phyloP scores from a whole-genome alignment of 2,329 filamentous ascomycete species.

The Cytospora piceae region DNA sequence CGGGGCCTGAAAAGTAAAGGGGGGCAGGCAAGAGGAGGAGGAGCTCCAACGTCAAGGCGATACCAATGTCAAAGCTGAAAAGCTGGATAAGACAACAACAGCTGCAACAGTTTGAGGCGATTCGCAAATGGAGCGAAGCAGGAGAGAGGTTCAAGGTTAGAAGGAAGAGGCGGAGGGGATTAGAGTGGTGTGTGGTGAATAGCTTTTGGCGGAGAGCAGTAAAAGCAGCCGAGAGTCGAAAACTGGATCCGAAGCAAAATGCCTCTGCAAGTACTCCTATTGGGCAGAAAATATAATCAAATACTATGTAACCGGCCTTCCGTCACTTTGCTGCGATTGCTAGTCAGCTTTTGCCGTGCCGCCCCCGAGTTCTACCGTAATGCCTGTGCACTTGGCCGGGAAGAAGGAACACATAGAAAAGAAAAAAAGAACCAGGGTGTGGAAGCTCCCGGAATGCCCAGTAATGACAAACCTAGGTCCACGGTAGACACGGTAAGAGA shows the following conservation, averaged over 20 bases:
- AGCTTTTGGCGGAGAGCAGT: neutral
- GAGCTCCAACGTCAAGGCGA: neutral
- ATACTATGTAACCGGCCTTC: constrained; percentile 1
- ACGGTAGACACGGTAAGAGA: neutral
- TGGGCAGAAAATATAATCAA: constrained; percentile 17
- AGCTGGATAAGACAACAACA: constrained; percentile 8
- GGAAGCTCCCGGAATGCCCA: neutral
- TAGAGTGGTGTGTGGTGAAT: neutral
- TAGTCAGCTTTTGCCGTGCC: constrained; percentile 7
- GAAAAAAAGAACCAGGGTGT: neutral
- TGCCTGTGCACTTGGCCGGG: neutral
- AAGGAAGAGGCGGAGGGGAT: constrained; percentile 1
- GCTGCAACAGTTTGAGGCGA: constrained; percentile 4
- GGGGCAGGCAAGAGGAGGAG: neutral
- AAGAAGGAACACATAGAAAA: neutral
- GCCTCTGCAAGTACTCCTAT: constrained; percentile 9
- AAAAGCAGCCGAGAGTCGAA: neutral
- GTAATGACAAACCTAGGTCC: neutral
- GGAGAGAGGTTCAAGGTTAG: neutral
- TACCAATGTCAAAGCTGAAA: neutral
- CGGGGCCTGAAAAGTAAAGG: neutral
- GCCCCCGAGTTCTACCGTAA: constrained; percentile 12
- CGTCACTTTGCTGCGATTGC: constrained; percentile 5
- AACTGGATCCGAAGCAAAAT: constrained; percentile 22
- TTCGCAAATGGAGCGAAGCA: constrained; percentile 2